These are phyloP conservation scores for Diaporthe citrichinensis DNA, from an alignment of 2,329 filamentous ascomycete genomes.

Conservation along the genomic window DNA sequence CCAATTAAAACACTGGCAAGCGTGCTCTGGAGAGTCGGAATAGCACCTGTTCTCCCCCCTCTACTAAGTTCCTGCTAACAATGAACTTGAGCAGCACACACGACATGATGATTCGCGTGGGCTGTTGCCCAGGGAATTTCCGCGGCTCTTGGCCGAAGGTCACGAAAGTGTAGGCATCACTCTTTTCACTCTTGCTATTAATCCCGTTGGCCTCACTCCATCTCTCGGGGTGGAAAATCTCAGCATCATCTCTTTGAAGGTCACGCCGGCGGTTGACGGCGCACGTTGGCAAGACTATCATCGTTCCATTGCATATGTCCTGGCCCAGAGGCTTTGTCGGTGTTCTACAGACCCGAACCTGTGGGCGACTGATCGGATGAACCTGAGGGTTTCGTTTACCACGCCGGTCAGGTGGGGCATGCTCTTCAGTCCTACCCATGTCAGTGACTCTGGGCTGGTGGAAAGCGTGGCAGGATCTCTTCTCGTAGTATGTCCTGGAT, in stretches of 20 bases:
- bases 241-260: neutral
- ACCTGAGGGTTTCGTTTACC: slow-evolving; percentile 2
- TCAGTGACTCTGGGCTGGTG: neutral
- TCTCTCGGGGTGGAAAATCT: too few relatives aligned
- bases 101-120: neutral
- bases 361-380: slow-evolving; percentile 16
- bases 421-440: neutral
- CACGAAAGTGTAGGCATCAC: slow-evolving; percentile 14
- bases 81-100: neutral
- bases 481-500: neutral
- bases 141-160: slow-evolving; percentile 2
- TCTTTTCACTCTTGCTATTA: neutral
- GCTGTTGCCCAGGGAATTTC: neutral
- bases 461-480: neutral
- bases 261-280: neutral
- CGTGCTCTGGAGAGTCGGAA: too few relatives aligned
- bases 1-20: too few relatives aligned
- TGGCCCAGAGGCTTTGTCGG: neutral
- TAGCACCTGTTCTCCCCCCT: too few relatives aligned
- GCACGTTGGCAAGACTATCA: neutral
- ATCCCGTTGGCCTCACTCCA: neutral
- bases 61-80: neutral
- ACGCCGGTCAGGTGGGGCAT: slow-evolving; percentile 4
- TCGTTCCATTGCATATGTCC: neutral
- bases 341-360: neutral